A percentile compares a stretch with the other conserved stretches of the same genome.
These are phyloP conservation scores for Cyclotella sp. DNA, from an alignment of 108 stramenopile species.

Conservation along the genomic window DNA sequence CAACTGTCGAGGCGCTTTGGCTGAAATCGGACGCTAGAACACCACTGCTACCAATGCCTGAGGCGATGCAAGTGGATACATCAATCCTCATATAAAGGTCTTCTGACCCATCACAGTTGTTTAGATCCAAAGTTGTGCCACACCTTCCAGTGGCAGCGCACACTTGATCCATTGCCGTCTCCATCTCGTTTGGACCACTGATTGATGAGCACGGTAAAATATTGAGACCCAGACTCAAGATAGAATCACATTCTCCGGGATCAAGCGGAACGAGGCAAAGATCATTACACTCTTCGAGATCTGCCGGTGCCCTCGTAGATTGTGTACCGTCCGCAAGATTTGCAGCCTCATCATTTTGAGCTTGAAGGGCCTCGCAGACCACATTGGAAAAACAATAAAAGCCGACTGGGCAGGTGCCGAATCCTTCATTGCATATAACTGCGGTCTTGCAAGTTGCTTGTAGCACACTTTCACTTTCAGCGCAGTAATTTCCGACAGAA, in stretches of 20 bases:
- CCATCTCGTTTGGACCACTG: background rate
- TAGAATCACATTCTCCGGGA: conserved; percentile 7
- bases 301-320: background rate
- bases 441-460: conserved; percentile 25
- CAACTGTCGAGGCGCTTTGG: conserved; percentile 5
- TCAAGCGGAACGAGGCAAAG: conserved; percentile 18
- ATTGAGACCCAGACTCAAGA: background rate
- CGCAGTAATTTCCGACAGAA: conserved; percentile 29
- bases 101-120: conserved; percentile 21
- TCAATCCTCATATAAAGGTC: conserved; percentile 32
- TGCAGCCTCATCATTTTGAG: background rate
- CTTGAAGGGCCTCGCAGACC: conserved; percentile 4
- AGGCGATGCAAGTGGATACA: conserved; percentile 17
- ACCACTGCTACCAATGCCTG: conserved; percentile 19
- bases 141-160: conserved; percentile 36
- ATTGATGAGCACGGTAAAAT: conserved; percentile 19
- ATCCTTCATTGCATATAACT: conserved; percentile 27
- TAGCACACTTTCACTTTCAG: conserved; percentile 20
- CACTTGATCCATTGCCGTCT: conserved; percentile 16
- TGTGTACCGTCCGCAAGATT: background rate
- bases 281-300: conserved; percentile 4
- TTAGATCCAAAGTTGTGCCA: conserved; percentile 32
- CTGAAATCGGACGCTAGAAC: conserved; percentile 7
- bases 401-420: conserved; percentile 22
- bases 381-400: conserved; percentile 23